Base-by-base conservation (phyloP, 2,329 filamentous ascomycete species). In the Fusarium domesticum region DNA sequence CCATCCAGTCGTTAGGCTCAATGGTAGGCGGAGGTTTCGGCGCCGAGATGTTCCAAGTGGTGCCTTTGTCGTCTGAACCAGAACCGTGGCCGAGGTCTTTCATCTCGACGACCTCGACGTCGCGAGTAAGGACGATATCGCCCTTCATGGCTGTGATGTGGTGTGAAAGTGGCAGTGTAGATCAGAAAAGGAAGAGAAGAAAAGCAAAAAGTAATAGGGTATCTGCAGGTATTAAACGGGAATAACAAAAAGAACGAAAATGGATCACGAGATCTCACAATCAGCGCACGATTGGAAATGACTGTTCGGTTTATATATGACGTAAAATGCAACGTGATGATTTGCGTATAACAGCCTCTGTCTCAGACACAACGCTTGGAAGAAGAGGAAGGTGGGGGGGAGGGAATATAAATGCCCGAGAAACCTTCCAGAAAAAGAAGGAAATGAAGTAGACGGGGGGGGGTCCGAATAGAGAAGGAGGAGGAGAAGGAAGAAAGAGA, bases 81-180 rank as follows among this genome's bases (percentile, higher is more conserved):
- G 37, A 38, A 34, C 40, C 38, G 28, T 18, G 28, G 7, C 43
- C 40, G 25, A 52, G 17, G 10, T 37, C 28, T 6, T 41, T 46
- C 53, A 54, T 54, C 48, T 54, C 51, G 41, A 49, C 46, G 40
- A 46, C 45, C 8, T 54, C 42, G 25, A 54, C 49, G 43, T 59
- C 47, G 51, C 41, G 49, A 8, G 52, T 47, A 12, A 53, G 37
- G 38, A 47, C 32, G n/a, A 45, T 49, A 37, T 48, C 50, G 40
- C 46, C 47, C 45, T 57, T 56, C 46, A 53, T 47, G 25, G 18
- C 39, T 34, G n/a, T 17, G 30, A 28, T 23, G 15, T 5, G 23
- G 7, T 8, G 23, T 11, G 23, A 10, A 8, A 12, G 23, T 28
- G 10, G 14, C 8, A 28, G 23, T 6, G 11, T 23, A 28, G 4